Conservation (phyloP, 306 rosid genomes). For the Oxytropis ochrocephala region DNA sequence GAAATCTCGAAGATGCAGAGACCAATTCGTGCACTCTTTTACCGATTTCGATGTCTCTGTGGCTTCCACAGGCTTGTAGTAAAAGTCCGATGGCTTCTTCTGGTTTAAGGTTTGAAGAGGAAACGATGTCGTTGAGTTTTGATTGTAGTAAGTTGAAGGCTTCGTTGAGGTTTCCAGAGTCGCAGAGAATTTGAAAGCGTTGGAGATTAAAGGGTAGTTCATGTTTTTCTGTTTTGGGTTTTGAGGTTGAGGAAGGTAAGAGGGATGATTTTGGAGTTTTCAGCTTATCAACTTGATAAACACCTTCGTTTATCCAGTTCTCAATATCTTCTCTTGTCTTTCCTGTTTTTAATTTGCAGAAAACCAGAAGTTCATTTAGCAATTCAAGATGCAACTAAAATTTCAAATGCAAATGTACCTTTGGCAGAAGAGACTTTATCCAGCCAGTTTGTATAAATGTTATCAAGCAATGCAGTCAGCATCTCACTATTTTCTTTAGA, state of each 20-base stretch:
- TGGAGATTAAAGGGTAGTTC: constrained; percentile 24
- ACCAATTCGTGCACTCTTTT: constrained; percentile 47
- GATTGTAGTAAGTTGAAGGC: constrained; percentile 44
- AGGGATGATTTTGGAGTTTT: constrained; percentile 40
- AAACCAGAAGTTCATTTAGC: constrained; percentile 9
- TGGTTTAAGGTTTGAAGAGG: not conserved
- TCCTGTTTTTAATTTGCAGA: constrained; percentile 38
- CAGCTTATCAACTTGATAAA: constrained; percentile 68
- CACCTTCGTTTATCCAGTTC: constrained; percentile 75
- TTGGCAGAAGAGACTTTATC: constrained; percentile 68
- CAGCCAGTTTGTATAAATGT: constrained; percentile 75
- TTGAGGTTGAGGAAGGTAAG: constrained; percentile 15
- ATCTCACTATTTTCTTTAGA: constrained; percentile 88
- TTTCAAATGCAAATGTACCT: constrained; percentile 47
- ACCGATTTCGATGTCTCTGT: constrained; percentile 45
- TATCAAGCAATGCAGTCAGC: constrained; percentile 86
- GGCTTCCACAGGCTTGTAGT: constrained; percentile 51
- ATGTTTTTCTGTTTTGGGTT: not conserved
- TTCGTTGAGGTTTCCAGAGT: constrained; percentile 39
- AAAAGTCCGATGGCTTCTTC: constrained; percentile 32
- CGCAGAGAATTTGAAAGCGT: constrained; percentile 41
- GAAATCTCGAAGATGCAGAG: constrained; percentile 27
- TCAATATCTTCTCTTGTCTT: constrained; percentile 64
- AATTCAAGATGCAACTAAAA: constrained; percentile 21
- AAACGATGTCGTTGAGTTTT: constrained; percentile 16